These are phyloP conservation scores for Senna siamea DNA, from an alignment of 306 rosid species.

Conservation along the genomic window DNA sequence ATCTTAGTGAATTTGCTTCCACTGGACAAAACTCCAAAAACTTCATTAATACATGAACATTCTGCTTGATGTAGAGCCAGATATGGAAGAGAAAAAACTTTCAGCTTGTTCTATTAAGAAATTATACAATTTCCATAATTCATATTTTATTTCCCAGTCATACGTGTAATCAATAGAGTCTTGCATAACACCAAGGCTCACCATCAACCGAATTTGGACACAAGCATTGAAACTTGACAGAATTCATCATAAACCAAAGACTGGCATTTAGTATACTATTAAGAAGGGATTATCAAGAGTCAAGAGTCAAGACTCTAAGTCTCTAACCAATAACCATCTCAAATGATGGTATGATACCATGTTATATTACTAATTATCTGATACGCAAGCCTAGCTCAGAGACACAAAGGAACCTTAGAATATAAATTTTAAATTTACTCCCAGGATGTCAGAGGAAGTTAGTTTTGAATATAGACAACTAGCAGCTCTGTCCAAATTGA, in stretches of 20 bases:
- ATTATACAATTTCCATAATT: neutral
- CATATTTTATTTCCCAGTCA: neutral
- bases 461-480: neutral
- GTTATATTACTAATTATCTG: slow-evolving; percentile 2
- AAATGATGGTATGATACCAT: neutral
- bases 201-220: neutral
- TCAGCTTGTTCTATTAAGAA: neutral
- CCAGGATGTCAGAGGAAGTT: slow-evolving; percentile 4
- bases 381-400: neutral
- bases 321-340: slow-evolving; percentile 12
- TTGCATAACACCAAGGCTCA: neutral
- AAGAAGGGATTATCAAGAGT: neutral
- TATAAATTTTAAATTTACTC: neutral
- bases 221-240: neutral
- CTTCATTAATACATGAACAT: neutral
- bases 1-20: slow-evolving; percentile 5
- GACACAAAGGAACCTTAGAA: slow-evolving; percentile 10
- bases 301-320: no score
- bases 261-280: neutral
- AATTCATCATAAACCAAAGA: neutral
- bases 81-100: neutral
- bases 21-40: neutral
- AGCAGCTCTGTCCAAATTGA: neutral
- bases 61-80: neutral
- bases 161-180: neutral